Evolutionary conservation across 2,329 filamentous ascomycete species (phyloP), one percentile per base, ranked within the genome.

Genomic region (Claviceps quebecensis): DNA sequence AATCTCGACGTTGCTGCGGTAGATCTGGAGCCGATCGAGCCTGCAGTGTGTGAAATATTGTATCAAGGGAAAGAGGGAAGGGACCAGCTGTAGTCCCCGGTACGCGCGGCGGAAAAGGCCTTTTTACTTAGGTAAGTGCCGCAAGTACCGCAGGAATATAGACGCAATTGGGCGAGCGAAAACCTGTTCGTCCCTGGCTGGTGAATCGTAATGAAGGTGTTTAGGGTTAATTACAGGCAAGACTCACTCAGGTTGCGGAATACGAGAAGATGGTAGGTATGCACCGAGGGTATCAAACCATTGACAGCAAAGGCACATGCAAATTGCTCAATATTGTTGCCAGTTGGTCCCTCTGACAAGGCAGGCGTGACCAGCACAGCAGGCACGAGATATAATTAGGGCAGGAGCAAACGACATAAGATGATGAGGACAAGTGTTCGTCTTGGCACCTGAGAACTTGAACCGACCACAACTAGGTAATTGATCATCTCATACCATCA

Each of bases 201-300:
- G 46, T 36, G 41, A 34, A 34, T 34, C 9, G 9, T 34, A 34
- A 44, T 29, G 14, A 44, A 46, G 19, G 23, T 38, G 17, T 23
- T 53, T 37, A 44, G 47, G 51, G 48, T 44, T 38, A 39, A 45
- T 53, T 43, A 44, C 47, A 48, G 48, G 48, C 44, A 44, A 47
- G 44, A 44, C 48, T 50, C 22, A 29, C 48, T 50, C 22, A 43
- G 47, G 40, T 38, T 43, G 37, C 23, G 49, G 23, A 50, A 53
- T 49, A 53, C 51, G 51, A 52, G 51, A 45, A 48, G 34, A 29
- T 45, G 26, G 45, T 38, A 39, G n/a, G 6, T 43, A 50, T 34
- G 9, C 9, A 34, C 29, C 9, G 11, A 34, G 29, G 29, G 19
- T 7, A 23, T 14, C 19, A 14, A 39, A 29, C 48, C 34, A 45